These are phyloP conservation scores for Backusella sp. DNA, from an alignment of 192 early-diverging fungal genomes.

Conservation along the genomic window DNA sequence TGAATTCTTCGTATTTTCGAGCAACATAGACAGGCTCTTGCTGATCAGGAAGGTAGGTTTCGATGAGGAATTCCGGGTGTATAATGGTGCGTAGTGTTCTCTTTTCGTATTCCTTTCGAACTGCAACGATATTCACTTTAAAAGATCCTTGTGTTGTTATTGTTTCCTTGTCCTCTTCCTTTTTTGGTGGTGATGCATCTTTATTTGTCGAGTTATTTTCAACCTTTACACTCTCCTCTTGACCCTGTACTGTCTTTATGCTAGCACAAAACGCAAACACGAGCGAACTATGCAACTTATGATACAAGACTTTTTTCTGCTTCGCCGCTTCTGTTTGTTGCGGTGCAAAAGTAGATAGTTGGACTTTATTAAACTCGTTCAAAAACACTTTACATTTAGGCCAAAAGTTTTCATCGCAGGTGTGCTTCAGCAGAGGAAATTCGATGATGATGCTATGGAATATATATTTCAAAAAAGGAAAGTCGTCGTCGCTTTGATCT, in stretches of 20 bases:
- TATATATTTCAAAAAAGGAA: constrained; percentile 45
- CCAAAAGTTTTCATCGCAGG: constrained; percentile 41
- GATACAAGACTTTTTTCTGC: constrained; percentile 23
- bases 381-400: constrained; percentile 44
- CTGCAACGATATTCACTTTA: constrained; percentile 44
- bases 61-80: constrained; percentile 44
- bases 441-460: constrained; percentile 44
- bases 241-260: constrained; percentile 28
- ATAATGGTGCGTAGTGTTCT: constrained; percentile 39
- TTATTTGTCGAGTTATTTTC: background rate
- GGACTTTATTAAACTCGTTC: constrained; percentile 40
- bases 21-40: constrained; percentile 34
- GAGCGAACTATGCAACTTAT: constrained; percentile 27
- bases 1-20: constrained; percentile 42
- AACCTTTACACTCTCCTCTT: constrained; percentile 26
- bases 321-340: background rate
- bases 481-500: constrained; percentile 35
- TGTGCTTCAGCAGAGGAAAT: constrained; percentile 49
- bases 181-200: background rate
- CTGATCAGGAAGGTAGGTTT: constrained; percentile 15
- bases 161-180: background rate
- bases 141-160: background rate
- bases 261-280: constrained; percentile 32
- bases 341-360: constrained; percentile 21
- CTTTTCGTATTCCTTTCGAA: constrained; percentile 34